Base-by-base conservation (phyloP, 2,329 filamentous ascomycete species). In the Lecanicillium sp. region DNA sequence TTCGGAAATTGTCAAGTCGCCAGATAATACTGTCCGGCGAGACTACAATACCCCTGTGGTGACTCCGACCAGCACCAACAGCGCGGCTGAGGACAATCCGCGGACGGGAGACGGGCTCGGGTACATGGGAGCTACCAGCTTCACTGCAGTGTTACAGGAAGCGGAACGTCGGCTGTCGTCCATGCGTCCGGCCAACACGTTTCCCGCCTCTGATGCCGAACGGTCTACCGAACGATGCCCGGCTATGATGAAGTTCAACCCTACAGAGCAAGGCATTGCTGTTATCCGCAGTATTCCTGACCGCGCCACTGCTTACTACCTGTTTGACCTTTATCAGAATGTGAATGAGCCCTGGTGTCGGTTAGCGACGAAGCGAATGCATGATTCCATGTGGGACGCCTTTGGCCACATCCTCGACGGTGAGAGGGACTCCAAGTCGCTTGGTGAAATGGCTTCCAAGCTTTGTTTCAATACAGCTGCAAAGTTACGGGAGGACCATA, bases 121-220 rank as follows among this genome's bases (percentile, higher is more conserved):
- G 8, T 62, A 62, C 45, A 52, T 63, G 13, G 60, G 60, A 28
- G 58, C 54, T 38, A 62, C 59, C 4, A 62, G 57, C 43, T 63
- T 59, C 44, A 56, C 41, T 5, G 38, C 33, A 11, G 41, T 40
- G 7, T 34, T 43, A 13, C 33, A 40, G 12, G 41, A 43, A 16
- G 41, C 41, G 9, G 33, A 40, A 14, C 33, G 37, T n/a, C 37
- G 37, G 7, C 41, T 43, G 25, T 29, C 31, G 19, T 43, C 41
- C 14, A 43, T 43, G 41, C 37, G 29, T 3, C 37, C 33, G 7
- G 34, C 25, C n/a, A 15, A 22, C 13, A 19, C 33, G 16, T 25
- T 11, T 25, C 7, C 22, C 11, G 22, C 22, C 22, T 25, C 22
- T 6, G 22, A 6, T 11, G 22, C 22, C 11, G 7, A 25, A 25